A percentile compares a stretch with the other conserved stretches of the same genome.
Conservation (phyloP, 2,329 filamentous ascomycete species). For the Claviceps monticola region DNA sequence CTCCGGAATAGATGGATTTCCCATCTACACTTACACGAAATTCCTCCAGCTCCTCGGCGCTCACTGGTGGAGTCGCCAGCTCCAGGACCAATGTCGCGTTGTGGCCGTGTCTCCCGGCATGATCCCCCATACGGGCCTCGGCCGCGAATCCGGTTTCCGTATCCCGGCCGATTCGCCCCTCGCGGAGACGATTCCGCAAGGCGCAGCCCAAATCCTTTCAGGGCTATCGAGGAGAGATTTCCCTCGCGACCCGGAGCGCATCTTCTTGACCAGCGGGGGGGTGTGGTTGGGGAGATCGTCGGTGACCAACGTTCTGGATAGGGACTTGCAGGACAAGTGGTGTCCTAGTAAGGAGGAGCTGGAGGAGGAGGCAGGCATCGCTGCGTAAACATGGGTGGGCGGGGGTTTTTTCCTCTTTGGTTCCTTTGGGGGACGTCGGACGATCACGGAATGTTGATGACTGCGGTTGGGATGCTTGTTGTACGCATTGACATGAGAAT, state of each 20-base stretch:
- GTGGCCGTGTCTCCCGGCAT: slow-evolving; percentile 40
- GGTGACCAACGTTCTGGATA: slow-evolving; percentile 27
- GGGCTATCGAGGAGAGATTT: slow-evolving; percentile 32
- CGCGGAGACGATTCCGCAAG: slow-evolving; percentile 33
- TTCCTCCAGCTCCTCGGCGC: slow-evolving; percentile 36
- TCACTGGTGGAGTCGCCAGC: slow-evolving; percentile 42
- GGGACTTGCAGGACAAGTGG: slow-evolving; percentile 37
- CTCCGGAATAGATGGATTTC: slow-evolving; percentile 17
- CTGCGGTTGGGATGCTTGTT: too few species aligned
- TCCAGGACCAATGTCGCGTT: slow-evolving; percentile 27
- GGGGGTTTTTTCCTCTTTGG: too few species aligned
- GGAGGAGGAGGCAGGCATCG: slow-evolving; percentile 25
- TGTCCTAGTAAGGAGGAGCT: slow-evolving; percentile 32
- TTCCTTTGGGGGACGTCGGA: too few species aligned
- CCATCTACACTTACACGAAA: slow-evolving; percentile 31
- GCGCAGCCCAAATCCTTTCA: slow-evolving; percentile 29
- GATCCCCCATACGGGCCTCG: slow-evolving; percentile 33
- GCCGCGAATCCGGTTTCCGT: slow-evolving; percentile 16
- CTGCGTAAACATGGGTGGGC: not conserved
- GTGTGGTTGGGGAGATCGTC: slow-evolving; percentile 39
- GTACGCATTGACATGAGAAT: too few species aligned
- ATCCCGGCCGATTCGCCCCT: slow-evolving; percentile 24
- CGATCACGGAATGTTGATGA: too few species aligned
- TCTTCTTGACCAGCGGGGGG: slow-evolving; percentile 42
- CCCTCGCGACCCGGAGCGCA: slow-evolving; percentile 34